Conservation (phyloP, 306 rosid species). For the Cercis canadensis region DNA sequence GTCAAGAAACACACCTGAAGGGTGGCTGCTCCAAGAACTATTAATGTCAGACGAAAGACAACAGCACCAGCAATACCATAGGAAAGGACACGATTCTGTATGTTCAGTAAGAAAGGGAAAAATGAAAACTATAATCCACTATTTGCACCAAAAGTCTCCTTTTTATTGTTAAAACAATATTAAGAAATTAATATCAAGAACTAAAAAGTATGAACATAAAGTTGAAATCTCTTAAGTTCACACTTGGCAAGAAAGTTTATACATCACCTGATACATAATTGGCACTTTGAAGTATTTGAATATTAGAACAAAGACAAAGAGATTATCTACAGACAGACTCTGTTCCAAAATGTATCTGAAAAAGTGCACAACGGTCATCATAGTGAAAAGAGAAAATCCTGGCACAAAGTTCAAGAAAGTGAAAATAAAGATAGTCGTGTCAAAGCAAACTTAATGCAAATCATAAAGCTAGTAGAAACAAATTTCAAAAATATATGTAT, state of each 20-base stretch:
- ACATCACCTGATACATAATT: constrained; percentile 71
- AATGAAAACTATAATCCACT: constrained; percentile 31
- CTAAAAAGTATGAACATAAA: constrained; percentile 28
- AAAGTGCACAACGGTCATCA: constrained; percentile 28
- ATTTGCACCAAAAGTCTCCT: neutral
- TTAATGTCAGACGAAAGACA: constrained; percentile 72
- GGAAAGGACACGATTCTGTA: constrained; percentile 88
- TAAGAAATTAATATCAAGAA: constrained; percentile 5
- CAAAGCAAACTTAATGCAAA: constrained; percentile 12
- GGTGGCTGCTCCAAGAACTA: constrained; percentile 85
- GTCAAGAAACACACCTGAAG: constrained; percentile 64
- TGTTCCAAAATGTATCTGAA: constrained; percentile 91
- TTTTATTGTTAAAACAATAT: constrained; percentile 11
- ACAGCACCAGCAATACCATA: constrained; percentile 94
- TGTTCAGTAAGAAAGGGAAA: constrained; percentile 35
- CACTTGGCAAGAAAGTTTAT: constrained; percentile 25
- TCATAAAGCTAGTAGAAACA: constrained; percentile 10
- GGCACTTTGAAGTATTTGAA: constrained; percentile 97
- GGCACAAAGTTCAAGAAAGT: constrained; percentile 28
- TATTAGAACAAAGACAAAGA: constrained; percentile 87
- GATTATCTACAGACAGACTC: constrained; percentile 94
- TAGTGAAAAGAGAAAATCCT: neutral
- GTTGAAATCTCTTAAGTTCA: constrained; percentile 19
- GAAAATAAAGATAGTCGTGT: constrained; percentile 11
- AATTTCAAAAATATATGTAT: constrained; percentile 17